A percentile compares a stretch with the other conserved stretches of the same genome.
Evolutionary conservation across 2,329 filamentous ascomycete species (phyloP).

Genomic region (Talaromyces sp.): DNA sequence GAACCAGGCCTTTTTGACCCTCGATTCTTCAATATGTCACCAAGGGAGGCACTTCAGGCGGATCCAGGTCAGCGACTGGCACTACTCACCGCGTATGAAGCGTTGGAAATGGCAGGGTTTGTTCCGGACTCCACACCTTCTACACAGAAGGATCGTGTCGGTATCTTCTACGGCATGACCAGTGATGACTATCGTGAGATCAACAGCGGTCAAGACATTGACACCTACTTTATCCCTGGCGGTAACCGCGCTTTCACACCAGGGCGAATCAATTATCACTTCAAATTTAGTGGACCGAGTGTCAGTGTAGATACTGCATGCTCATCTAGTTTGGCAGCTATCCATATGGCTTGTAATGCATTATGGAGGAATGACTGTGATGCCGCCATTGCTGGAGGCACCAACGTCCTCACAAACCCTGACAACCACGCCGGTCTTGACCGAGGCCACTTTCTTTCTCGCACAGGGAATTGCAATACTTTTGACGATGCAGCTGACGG

Average conservation of each 20-base stretch:
- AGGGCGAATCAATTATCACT: conserved; percentile 67
- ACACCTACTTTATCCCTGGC: conserved; percentile 62
- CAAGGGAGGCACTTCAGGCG: conserved; percentile 68
- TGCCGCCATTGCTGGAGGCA: conserved; percentile 71
- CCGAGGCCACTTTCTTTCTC: conserved; percentile 40
- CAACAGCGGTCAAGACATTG: conserved; percentile 64
- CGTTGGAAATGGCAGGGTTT: conserved; percentile 71
- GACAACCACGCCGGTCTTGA: conserved; percentile 71
- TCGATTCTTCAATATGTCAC: conserved; percentile 50
- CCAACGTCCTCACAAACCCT: conserved; percentile 69
- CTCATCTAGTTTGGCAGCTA: conserved; percentile 65
- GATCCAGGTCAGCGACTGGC: conserved; percentile 74
- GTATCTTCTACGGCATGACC: conserved; percentile 68
- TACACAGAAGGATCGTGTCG: conserved; percentile 57
- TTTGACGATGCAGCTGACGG: conserved; percentile 49
- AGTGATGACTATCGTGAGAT: conserved; percentile 64
- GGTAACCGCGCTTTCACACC: conserved; percentile 57
- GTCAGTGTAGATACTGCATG: conserved; percentile 70
- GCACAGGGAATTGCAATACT: conserved; percentile 44
- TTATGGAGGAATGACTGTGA: conserved; percentile 71
- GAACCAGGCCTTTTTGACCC: conserved; percentile 35
- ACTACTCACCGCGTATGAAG: conserved; percentile 69
- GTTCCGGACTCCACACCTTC: conserved; percentile 65
- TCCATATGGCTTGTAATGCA: conserved; percentile 66
- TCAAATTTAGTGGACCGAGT: conserved; percentile 68